These are phyloP conservation scores for Penicillium sp. DNA, from an alignment of 2,329 filamentous ascomycete genomes.

Conservation along the genomic window DNA sequence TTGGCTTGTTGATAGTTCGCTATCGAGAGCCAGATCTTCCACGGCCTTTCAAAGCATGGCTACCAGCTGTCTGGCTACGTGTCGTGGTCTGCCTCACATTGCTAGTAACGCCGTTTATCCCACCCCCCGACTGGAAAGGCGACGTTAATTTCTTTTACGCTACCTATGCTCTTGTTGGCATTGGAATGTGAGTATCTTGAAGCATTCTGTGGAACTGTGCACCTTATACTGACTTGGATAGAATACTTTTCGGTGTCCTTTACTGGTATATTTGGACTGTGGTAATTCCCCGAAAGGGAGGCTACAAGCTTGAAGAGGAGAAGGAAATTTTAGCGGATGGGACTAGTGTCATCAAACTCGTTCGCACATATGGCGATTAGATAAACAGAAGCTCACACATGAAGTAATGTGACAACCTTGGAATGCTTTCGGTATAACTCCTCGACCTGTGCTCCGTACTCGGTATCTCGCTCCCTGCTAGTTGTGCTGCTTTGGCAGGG, in stretches of 20 bases:
- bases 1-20: constrained; percentile 63
- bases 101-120: constrained; percentile 64
- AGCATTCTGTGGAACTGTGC: too few relatives aligned
- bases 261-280: constrained; percentile 73
- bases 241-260: constrained; percentile 57
- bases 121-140: constrained; percentile 52
- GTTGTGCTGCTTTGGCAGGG: too few relatives aligned
- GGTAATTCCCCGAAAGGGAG: constrained; percentile 58
- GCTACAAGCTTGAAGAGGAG: constrained; percentile 65
- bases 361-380: constrained; percentile 26
- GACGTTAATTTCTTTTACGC: constrained; percentile 53
- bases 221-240: constrained; percentile 32
- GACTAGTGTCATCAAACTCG: constrained; percentile 64
- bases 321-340: constrained; percentile 64
- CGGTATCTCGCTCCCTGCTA: too few relatives aligned
- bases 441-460: too few relatives aligned
- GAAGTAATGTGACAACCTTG: too few relatives aligned
- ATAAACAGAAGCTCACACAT: background rate
- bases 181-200: constrained; percentile 42
- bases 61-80: constrained; percentile 59
- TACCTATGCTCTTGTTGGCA: constrained; percentile 55
- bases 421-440: too few relatives aligned
- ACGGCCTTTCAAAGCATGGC: constrained; percentile 67
- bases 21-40: constrained; percentile 60
- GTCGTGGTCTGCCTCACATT: constrained; percentile 57